Conservation (phyloP, 495 filamentous ascomycete species). For the Neurospora tetrasperma region DNA sequence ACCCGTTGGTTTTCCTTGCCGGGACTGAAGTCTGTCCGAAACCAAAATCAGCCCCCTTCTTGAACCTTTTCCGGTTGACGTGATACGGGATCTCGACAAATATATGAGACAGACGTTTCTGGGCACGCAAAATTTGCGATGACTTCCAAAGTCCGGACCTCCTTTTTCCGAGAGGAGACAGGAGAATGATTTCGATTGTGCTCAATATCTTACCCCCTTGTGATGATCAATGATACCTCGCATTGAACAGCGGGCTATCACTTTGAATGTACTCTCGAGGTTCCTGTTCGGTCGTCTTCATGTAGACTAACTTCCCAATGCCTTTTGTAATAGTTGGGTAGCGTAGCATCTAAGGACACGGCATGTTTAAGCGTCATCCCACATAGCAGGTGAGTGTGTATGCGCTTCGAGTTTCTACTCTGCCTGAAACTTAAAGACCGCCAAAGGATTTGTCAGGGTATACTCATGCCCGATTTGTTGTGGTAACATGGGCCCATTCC, state of each 20-base stretch:
- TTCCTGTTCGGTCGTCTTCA: background rate
- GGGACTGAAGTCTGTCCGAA: background rate
- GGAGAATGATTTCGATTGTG: background rate
- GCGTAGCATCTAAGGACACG: background rate
- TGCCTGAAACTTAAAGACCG: background rate
- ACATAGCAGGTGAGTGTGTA: background rate
- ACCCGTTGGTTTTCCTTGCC: background rate
- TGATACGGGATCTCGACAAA: background rate
- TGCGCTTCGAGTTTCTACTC: background rate
- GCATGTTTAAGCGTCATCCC: background rate
- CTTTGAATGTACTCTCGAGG: background rate
- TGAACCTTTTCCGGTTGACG: background rate
- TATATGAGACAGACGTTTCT: background rate
- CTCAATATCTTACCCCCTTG: background rate
- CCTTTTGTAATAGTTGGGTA: background rate
- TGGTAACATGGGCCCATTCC: background rate
- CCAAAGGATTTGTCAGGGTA: background rate
- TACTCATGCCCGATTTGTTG: background rate
- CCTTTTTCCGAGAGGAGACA: background rate
- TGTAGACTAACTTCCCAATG: background rate
- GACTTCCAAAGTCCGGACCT: background rate
- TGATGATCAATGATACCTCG: background rate
- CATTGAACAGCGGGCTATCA: background rate
- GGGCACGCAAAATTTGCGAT: background rate
- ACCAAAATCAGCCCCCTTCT: background rate